Base-by-base conservation (phyloP, 1,139 yeast species). In the Protomyces inouyei region DNA sequence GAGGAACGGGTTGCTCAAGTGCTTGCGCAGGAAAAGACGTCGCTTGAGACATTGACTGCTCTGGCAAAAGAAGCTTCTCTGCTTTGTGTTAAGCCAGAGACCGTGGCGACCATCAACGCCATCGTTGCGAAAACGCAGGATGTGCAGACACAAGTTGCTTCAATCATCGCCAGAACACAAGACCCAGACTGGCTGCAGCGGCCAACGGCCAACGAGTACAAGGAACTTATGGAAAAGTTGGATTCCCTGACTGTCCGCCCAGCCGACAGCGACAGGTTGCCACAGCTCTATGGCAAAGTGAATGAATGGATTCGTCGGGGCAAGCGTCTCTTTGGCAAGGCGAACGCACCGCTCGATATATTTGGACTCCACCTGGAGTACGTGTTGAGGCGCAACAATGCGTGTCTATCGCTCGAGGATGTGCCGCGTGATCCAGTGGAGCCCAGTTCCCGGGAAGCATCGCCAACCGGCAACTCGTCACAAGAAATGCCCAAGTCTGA, bases 301-400 rank as follows among this genome's bases (percentile, higher is more conserved):
- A 83, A 80, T 60, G 73, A 73, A 1, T 85, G 88, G 87, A 71
- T 80, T 72, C 74, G 78, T 36, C 70, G 71, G 9, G 76, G 84
- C 32, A 76, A 76, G 66, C 73, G 74, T 37, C 67, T 78, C 2
- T 73, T 79, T 67, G 79, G 79, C 46, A 77, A 76, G 65, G 73
- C 75, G 1, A 71, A 73, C 66, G 77, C 76, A 6, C 76, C 75
- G 14, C 65, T 73, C 64, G 72, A 72, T 67, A 74, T 72, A 57
- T 73, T 73, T 68, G 73, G 70, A 70, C 64, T 74, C 67, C 75
- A 72, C 73, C 65, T 78, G 68, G 66, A 72, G 61, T 59, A 68
- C 3, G 70, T 82, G 3, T 69, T 74, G 45, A 73, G 75, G 55
- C 79, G 79, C 63, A 73, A 76, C 16, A 73, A 71, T 25, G 74